Conservation (phyloP, 176 grass and related monocot genomes). For the Tuctoria greenei region DNA sequence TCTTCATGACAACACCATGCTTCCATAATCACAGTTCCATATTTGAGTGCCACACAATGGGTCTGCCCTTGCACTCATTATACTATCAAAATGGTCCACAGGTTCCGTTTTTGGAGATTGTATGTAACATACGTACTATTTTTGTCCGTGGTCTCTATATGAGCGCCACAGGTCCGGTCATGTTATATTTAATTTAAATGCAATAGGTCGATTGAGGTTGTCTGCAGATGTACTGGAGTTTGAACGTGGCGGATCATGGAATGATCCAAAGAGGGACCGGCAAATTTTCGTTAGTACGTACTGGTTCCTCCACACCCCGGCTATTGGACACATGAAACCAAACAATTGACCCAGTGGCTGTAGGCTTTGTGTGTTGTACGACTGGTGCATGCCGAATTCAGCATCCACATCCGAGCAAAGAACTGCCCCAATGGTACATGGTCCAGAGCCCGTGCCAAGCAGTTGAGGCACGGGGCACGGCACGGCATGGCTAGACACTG, state of each 20-base stretch:
- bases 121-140: not conserved
- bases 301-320: not conserved
- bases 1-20: not conserved
- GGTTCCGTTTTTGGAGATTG: not conserved
- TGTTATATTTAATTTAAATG: not conserved
- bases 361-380: not conserved
- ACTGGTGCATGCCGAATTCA: slow-evolving; percentile 4
- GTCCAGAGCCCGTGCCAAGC: not conserved
- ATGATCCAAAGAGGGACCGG: not conserved
- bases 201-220: not conserved
- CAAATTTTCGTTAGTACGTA: not conserved
- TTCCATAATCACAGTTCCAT: not conserved
- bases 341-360: not conserved
- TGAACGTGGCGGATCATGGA: not conserved
- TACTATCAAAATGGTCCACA: not conserved
- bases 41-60: not conserved
- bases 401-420: slow-evolving; percentile 6
- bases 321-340: not conserved
- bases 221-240: not conserved
- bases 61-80: not conserved
- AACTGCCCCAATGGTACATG: not conserved
- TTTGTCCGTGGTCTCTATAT: not conserved
- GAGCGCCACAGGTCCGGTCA: not conserved
- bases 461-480: not conserved
- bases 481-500: not conserved